These are phyloP conservation scores for Cadophora sp. DNA, from an alignment of 2,329 filamentous ascomycete genomes.

Conservation along the genomic window DNA sequence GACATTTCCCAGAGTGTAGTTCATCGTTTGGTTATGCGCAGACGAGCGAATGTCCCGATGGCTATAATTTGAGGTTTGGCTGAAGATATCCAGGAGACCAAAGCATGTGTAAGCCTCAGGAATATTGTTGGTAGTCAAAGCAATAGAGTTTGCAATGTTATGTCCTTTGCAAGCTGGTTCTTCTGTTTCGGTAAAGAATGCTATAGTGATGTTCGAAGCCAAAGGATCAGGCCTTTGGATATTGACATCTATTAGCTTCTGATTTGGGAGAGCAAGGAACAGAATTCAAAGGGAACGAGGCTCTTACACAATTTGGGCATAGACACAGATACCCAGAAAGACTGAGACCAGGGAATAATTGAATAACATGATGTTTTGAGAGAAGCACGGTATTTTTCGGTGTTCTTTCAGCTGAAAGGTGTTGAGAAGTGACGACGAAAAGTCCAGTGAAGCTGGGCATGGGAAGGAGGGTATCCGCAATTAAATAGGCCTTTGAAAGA, in stretches of 20 bases:
- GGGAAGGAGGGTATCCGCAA: background rate
- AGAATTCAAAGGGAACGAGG: background rate
- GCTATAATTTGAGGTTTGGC: background rate
- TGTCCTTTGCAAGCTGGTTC: background rate
- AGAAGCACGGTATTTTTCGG: no score
- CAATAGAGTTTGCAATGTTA: background rate
- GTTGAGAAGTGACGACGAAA: background rate
- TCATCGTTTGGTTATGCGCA: background rate
- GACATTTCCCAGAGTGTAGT: background rate
- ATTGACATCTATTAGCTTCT: background rate
- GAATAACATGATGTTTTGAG: background rate
- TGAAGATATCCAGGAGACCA: background rate
- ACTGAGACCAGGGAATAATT: background rate
- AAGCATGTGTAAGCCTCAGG: background rate
- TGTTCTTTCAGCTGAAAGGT: no score
- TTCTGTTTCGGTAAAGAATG: background rate
- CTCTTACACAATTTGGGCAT: background rate
- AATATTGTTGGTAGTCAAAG: background rate
- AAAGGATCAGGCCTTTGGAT: background rate
- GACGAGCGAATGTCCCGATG: background rate
- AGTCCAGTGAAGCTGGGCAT: background rate
- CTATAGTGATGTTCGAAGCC: background rate
- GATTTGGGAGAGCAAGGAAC: background rate
- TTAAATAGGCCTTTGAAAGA: background rate
- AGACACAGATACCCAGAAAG: background rate